Evolutionary conservation across 2,329 filamentous ascomycete genomes (phyloP), one percentile per base, ranked within the genome.

Genomic region (Fusarium kyushuense): DNA sequence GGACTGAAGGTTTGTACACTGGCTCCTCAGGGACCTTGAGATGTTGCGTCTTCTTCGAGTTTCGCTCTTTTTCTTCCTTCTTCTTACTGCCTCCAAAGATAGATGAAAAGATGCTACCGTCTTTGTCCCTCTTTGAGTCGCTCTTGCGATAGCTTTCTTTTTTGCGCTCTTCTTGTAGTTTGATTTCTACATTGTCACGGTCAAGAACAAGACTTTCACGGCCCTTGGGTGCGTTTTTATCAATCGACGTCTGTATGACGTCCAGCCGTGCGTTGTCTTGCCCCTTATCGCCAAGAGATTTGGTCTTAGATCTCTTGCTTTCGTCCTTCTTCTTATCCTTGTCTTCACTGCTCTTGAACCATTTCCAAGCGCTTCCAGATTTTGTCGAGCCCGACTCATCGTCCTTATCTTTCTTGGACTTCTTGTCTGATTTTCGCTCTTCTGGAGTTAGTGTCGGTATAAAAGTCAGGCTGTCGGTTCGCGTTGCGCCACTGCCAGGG

Each of bases 31-130:
- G 97, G 10, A 93, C 82, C 8, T 90, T 89, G 54, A 93, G 88
- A 47, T 91, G 88, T 70, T 90, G 89, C 33, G 84, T 86, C 79
- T 94, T 96, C 81, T 93, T 94, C 71, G 89, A 86, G 59, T 85
- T 84, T 33, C 86, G 86, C 56, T 97, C 93, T 70, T 89, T 90
- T 59, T 95, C 92, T 58, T 87, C 84, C 79, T 93, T 97, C 83
- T 95, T 97, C 82, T 96, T 96, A 63, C 91, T 87, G 41, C 93
- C 92, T 17, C 94, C 93, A 75, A 99, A 98, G 56, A 99, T 89
- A 1, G 94, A 96, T 0, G 94, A 95, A 71, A 99, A 94, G n/a
- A 98, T 85, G 67, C 95, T 94, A 10, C 94, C 90, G 64, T 97
- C 93, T 76, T 96, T 97, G 70, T 97, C 94, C 77, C 94, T 97